These are phyloP conservation scores for Cotoneaster glaucophyllus DNA, from an alignment of 306 rosid species.

Conservation along the genomic window DNA sequence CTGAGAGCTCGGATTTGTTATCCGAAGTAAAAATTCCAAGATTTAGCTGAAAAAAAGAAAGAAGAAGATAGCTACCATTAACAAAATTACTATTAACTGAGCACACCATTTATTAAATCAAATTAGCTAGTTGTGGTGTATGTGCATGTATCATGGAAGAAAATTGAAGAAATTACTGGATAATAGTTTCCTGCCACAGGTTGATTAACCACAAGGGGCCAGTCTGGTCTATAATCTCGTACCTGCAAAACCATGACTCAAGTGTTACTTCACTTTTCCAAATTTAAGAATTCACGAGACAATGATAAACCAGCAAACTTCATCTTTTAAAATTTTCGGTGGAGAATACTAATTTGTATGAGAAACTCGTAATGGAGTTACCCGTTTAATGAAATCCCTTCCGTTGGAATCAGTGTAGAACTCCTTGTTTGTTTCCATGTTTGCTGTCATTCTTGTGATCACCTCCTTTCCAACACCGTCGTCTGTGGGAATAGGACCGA, in stretches of 20 bases:
- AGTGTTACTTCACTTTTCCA: not conserved
- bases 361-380: slow-evolving; percentile 7
- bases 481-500: slow-evolving; percentile 83
- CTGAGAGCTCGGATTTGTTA: slow-evolving; percentile 65
- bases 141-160: not conserved
- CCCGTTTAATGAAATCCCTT: slow-evolving; percentile 86
- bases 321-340: not conserved
- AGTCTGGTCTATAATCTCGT: slow-evolving; percentile 68
- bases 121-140: not conserved
- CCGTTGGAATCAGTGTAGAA: slow-evolving; percentile 89
- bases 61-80: not conserved
- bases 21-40: slow-evolving; percentile 74
- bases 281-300: not conserved
- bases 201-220: slow-evolving; percentile 71
- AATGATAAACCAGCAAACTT: not conserved
- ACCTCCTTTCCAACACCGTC: slow-evolving; percentile 83
- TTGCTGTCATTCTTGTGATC: slow-evolving; percentile 62
- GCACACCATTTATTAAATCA: not conserved
- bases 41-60: slow-evolving; percentile 43
- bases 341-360: not conserved
- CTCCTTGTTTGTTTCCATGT: slow-evolving; percentile 68
- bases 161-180: slow-evolving; percentile 51
- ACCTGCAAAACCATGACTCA: slow-evolving; percentile 41
- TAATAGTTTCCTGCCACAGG: slow-evolving; percentile 92
- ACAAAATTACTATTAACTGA: not conserved